Base-by-base conservation (phyloP, 1,284 basidiomycete species). In the Schizopora paradoxa region DNA sequence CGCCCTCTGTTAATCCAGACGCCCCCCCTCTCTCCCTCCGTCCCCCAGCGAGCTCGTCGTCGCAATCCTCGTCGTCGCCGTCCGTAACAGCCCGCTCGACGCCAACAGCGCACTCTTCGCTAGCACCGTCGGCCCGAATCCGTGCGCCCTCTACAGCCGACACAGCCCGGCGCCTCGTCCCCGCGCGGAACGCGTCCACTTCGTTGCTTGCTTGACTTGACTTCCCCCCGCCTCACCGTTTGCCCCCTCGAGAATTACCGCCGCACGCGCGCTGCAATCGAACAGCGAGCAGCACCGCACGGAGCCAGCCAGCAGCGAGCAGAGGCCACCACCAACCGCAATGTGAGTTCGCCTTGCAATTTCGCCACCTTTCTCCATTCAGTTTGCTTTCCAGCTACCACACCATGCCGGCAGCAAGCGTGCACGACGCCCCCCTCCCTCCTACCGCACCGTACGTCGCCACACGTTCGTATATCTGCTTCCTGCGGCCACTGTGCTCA, bases 151-250 rank as follows among this genome's bases (percentile, higher is more conserved):
- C 25, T 27, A n/a, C n/a, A n/a, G n/a, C n/a, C n/a, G n/a, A n/a
- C n/a, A n/a, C n/a, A n/a, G n/a, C 43, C 43, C 33, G 34, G 26
- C 33, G 31, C 33, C 43, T 35, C 43, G 32, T 18, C 23, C 28
- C 43, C 33, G 10, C 29, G 19, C 18, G 22, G 29, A 27, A 34
- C 32, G 34, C 43, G 34, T 37, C 23, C 21, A 5, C 5, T 19
- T 13, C 14, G 28, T 14, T 10, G 8, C 14, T 14, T 14, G 10
- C 28, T 14, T 31, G 8, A 8, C 28, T 31, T 14, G 10, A 8
- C 28, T 14, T 31, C 28, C 28, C 28, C 28, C 14, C 14, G 10
- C 10, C 28, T 31, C 28, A 8, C 8, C 14, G 10, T 14, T 23
- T 43, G 26, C 41, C 29, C 41, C 41, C 28, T 25, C 41, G 8